These are phyloP conservation scores for Myochromella boudieri DNA, from an alignment of 768 basidiomycete genomes.

Conservation along the genomic window DNA sequence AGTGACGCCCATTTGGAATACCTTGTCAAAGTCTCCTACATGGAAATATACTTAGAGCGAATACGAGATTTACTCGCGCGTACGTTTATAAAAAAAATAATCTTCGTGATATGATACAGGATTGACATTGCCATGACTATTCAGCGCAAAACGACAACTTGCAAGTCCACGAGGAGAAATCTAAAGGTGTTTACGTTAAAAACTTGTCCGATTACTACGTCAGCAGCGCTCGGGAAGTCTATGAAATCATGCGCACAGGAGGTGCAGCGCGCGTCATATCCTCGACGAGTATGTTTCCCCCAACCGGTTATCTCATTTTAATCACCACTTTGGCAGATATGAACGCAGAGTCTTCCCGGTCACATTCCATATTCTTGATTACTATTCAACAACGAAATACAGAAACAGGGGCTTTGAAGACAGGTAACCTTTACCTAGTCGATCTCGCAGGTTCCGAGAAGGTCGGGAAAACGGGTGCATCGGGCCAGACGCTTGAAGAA, in stretches of 20 bases:
- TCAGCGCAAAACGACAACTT: constrained; percentile 96
- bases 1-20: constrained; percentile 96
- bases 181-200: constrained; percentile 97
- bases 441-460: constrained; percentile 99
- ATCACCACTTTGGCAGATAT: constrained; percentile 68
- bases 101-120: not conserved
- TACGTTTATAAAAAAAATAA: constrained; percentile 41
- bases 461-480: constrained; percentile 98
- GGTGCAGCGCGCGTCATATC: constrained; percentile 89
- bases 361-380: constrained; percentile 98
- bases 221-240: constrained; percentile 91
- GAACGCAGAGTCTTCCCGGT: constrained; percentile 99
- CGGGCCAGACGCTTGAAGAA: constrained; percentile 97
- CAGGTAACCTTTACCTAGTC: constrained; percentile 94
- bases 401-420: constrained; percentile 93
- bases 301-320: not conserved
- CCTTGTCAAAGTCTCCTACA: constrained; percentile 98
- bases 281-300: constrained; percentile 74
- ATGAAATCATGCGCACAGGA: constrained; percentile 98
- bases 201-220: constrained; percentile 98
- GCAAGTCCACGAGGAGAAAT: constrained; percentile 98
- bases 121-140: constrained; percentile 3
- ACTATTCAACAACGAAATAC: constrained; percentile 97
- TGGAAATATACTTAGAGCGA: constrained; percentile 98
- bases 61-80: constrained; percentile 95